phyloP scores from a whole-genome alignment of 2,329 filamentous ascomycete genomes.

The Ophiostoma australiae region DNA sequence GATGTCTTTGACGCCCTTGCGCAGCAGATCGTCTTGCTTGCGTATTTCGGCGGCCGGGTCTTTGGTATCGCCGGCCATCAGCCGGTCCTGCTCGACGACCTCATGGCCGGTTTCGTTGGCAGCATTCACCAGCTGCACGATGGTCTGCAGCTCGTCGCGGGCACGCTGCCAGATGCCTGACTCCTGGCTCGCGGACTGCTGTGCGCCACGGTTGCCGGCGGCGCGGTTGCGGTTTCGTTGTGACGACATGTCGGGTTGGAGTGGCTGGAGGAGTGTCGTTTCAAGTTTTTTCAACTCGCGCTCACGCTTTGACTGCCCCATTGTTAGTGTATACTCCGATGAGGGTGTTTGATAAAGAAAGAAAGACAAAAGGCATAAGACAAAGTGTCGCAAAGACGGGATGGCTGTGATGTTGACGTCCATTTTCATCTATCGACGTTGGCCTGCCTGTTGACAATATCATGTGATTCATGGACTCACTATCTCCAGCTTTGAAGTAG shows the following conservation, averaged over 20 bases:
- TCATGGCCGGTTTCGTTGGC: neutral
- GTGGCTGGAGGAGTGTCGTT: neutral
- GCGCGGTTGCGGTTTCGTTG: conserved; percentile 9
- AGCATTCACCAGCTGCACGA: neutral
- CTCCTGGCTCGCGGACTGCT: neutral
- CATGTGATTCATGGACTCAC: neutral
- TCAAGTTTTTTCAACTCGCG: neutral
- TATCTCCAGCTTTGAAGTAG: neutral
- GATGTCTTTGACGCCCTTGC: conserved; percentile 32
- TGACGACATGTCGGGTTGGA: neutral
- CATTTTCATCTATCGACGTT: neutral
- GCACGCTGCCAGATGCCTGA: conserved; percentile 6
- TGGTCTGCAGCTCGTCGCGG: neutral
- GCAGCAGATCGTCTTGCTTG: conserved; percentile 32
- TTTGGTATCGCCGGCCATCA: neutral
- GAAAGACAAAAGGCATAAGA: neutral
- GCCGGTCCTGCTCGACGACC: neutral
- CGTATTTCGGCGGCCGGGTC: conserved; percentile 27
- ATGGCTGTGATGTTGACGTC: neutral
- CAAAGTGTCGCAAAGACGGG: neutral
- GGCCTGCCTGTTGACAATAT: neutral
- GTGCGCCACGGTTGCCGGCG: neutral
- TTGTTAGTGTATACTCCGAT: neutral
- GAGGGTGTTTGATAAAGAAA: neutral
- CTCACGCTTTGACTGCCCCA: neutral